Evolutionary conservation across 208 protist species (phyloP), one percentile per base, ranked within the genome.

Genomic region (Acanthamoeba polyphaga): DNA sequence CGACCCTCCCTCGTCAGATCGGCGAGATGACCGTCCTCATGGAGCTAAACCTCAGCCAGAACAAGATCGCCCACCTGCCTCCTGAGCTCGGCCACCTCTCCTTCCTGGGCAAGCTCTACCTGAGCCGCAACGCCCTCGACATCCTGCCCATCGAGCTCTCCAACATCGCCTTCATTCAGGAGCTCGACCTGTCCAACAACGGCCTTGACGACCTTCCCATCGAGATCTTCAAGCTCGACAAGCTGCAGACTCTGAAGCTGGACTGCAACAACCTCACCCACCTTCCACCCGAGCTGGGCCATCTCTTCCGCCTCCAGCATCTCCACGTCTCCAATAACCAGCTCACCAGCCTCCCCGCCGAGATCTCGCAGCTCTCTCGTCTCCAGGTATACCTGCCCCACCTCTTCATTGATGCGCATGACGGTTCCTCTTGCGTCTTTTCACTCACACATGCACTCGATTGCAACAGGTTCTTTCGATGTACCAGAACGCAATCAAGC

Each of bases 11-110:
- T 24, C 70, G 29, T 12, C 49, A 94, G 53, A 51, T 94, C 49
- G 91, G 91, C 32, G 55, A 60, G 7, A 94, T 94, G 91, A 94
- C 91, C 55, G 91, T 94, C 27, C 74, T 94, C 34, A 94, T 94
- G 91, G 91, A 94, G 49, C 74, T 94, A 2, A 85, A 94, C 58
- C 55, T 94, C 66, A 51, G 7, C 24, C 10, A 43, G 15, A 94
- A 94, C 70, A 7, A 32, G 68, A n/a, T 94, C 70, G 46, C 3
- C n/a, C 27, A 19, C 53, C 74, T 94, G 29, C 91, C 91, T 19
- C 66, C 91, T 22, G 91, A 94, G 27, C 74, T 94, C 9, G 91
- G 91, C 70, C 66, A 85, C 17, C 91, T 94, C 29, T 85, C 91
- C 46, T 94, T 85, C 91, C 74, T 94, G 27, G 72, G 91, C 91